Evolutionary conservation across 177 flowering plant species (phyloP).

Genomic region (Vitis hybrid): DNA sequence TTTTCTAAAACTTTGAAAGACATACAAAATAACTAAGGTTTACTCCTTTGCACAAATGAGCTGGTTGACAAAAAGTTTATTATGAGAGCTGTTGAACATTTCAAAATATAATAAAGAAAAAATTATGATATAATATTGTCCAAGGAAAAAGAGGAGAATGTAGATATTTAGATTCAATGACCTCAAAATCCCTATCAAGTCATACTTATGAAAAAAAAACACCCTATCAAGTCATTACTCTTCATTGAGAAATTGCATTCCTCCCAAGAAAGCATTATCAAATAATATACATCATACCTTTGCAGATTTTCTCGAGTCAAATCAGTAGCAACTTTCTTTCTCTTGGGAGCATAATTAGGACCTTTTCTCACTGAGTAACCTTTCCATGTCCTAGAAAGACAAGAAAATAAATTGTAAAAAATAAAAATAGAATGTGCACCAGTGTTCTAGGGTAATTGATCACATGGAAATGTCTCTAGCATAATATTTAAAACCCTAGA

Average conservation of each 20-base stretch:
- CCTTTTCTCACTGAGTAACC: conserved; percentile 82
- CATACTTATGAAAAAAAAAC: too few species aligned
- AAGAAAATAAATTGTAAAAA: background rate
- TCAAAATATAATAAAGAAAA: too few species aligned
- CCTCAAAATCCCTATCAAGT: too few species aligned
- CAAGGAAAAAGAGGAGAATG: too few species aligned
- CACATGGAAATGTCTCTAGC: background rate
- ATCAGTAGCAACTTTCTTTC: conserved; percentile 77
- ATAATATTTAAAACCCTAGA: background rate
- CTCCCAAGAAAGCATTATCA: too few species aligned
- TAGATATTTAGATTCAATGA: too few species aligned
- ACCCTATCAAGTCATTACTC: too few species aligned
- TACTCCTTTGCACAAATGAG: background rate
- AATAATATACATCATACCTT: conserved; percentile 45
- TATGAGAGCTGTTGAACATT: too few species aligned
- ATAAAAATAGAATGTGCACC: background rate
- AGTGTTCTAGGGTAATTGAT: background rate
- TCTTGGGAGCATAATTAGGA: conserved; percentile 72
- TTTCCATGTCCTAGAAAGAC: conserved; percentile 67
- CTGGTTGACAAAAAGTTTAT: background rate
- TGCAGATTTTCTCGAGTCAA: conserved; percentile 79
- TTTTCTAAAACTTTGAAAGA: background rate
- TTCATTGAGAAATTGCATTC: too few species aligned
- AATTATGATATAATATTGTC: too few species aligned
- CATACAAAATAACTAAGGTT: background rate